These are phyloP conservation scores for Chernovozyma sophiae-reginae DNA, from an alignment of 1,139 yeast genomes.

Conservation along the genomic window DNA sequence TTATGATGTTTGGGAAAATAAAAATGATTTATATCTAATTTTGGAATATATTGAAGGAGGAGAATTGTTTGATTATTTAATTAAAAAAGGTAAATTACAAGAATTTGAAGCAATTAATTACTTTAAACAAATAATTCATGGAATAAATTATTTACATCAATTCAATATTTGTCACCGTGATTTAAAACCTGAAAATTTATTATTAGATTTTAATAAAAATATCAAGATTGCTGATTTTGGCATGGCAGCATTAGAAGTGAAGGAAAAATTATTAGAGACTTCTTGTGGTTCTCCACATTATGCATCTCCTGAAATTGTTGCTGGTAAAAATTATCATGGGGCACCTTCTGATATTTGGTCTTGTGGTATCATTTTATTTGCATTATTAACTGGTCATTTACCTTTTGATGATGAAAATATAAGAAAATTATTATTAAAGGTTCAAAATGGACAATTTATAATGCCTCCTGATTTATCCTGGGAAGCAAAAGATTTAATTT, in stretches of 20 bases:
- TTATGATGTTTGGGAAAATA: conserved; percentile 98
- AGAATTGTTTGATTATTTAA: conserved; percentile 86
- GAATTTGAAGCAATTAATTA: conserved; percentile 88
- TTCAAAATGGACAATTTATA: conserved; percentile 80
- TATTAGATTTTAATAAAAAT: conserved; percentile 80
- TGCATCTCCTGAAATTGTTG: conserved; percentile 96
- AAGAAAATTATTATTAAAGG: conserved; percentile 77
- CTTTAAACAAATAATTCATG: conserved; percentile 87
- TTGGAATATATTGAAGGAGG: conserved; percentile 98
- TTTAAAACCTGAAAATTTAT: conserved; percentile 88
- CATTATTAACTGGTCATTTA: conserved; percentile 86
- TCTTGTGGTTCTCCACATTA: conserved; percentile 98
- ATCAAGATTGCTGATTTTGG: conserved; percentile 98
- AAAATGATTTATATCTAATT: conserved; percentile 84
- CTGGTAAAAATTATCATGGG: conserved; percentile 92
- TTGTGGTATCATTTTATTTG: conserved; percentile 92
- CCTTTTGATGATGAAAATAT: conserved; percentile 98
- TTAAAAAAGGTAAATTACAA: conserved; percentile 81
- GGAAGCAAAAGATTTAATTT: conserved; percentile 85
- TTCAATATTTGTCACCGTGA: conserved; percentile 95
- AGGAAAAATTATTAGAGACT: conserved; percentile 81
- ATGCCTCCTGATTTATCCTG: conserved; percentile 77
- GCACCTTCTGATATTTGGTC: conserved; percentile 99
- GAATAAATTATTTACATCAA: conserved; percentile 90
- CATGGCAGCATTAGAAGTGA: conserved; percentile 97